Base-by-base conservation (phyloP, 2,329 filamentous ascomycete species). In the Trichophyton verrucosum region DNA sequence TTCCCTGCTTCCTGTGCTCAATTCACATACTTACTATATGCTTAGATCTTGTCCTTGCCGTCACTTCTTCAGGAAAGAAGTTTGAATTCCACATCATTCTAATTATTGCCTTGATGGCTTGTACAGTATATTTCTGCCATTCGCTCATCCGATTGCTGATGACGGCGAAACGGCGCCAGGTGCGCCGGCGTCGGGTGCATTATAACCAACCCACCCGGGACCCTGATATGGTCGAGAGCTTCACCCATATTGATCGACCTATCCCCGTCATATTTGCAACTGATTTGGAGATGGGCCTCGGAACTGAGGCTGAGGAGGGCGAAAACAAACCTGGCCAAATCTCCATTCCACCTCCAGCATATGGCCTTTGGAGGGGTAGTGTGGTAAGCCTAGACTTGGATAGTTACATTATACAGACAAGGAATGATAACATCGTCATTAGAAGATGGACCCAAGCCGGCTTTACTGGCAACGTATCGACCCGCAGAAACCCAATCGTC, bases 321-420 rank as follows among this genome's bases (percentile, higher is more conserved):
- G 80, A 83, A 62, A 75, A 80, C 0, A 75, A 76, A 47, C 46
- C 30, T 9, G 5, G 15, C n/a, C 24, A 42, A n/a, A 40, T 71
- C 60, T 70, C 68, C 66, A 65, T 80, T 20, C 83, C 85, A 7
- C 91, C 91, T 3, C 91, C 91, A 0, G 89, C 89, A 1, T 96
- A 96, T 70, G 91, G 91, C 0, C 76, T 90, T 0, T 95, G 89
- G 88, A 80, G 89, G 59, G 85, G 86, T 72, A 92, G 87, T 68
- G 88, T 94, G 73, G 86, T 89, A 80, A 73, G 86, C 84, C 20
- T 51, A 11, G 20, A 22, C n/a, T 11, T 27, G 46, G 4, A 24
- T 13, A 51, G 11, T 4, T 27, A 24, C 11, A 15, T 13, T 13
- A 1, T 22, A 13, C 13, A 27, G 22, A 13, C 13, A 8, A 11